Evolutionary conservation across 148 eudicot species (phyloP), one percentile per base, ranked within the genome.

Genomic region (Beta vulgaris): DNA sequence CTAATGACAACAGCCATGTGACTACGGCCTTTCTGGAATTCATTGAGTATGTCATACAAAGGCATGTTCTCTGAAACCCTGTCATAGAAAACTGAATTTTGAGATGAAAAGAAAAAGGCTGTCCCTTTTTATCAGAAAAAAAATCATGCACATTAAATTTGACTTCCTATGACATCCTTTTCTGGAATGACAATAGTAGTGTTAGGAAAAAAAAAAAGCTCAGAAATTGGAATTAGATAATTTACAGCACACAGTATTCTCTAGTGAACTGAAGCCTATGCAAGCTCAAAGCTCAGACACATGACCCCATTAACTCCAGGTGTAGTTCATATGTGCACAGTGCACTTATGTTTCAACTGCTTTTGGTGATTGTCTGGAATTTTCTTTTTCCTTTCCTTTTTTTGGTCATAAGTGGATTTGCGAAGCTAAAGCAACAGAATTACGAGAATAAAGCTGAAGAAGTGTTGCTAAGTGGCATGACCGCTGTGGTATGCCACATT

Each of bases 21-120:
- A 71, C 90, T 91, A 57, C 80, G 86, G 64, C 89, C 95, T 78
- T 87, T 87, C 74, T 84, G 92, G 81, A 91, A 88, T 80, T 91
- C 96, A 7, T 91, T 87, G 21, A 88, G 84, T 69, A 88, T 88
- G 82, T 90, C 90, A 18, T 86, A 87, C 36, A 90, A 77, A 18
- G 89, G 95, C 90, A 88, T 90, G 26, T 73, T 72, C 63, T 87
- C 88, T n/a, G 87, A 68, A 54, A 88, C 85, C 71, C 91, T 88
- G 77, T 68, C 44, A 81, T 57, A 54, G 43, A 46, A n/a, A 60
- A 28, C 37, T 74, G 21, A 19, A 32, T 75, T 63, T 6, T 18
- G 54, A 43, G 34, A 29, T 25, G 21, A n/a, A n/a, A n/a, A n/a
- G n/a, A n/a, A n/a, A n/a, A n/a, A n/a, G n/a, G n/a, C n/a, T n/a